Evolutionary conservation across 75 land plant species (phyloP).

Genomic region (Pinus tabuliformis): DNA sequence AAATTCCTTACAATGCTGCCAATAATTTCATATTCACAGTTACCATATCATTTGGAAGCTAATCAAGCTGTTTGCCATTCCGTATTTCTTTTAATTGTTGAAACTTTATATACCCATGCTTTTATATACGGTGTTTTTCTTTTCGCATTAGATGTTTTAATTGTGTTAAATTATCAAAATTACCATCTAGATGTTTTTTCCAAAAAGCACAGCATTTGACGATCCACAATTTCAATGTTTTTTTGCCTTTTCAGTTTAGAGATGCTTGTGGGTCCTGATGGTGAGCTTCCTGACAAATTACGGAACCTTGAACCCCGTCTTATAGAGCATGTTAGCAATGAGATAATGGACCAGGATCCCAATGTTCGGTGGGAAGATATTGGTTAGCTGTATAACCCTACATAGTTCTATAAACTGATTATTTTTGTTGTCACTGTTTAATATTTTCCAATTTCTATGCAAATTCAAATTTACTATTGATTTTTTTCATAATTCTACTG

Average conservation of each 20-base stretch:
- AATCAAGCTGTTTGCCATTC: not conserved
- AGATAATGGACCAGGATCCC: conserved; percentile 97
- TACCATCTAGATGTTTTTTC: not conserved
- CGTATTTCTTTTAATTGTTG: not conserved
- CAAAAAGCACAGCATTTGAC: no score
- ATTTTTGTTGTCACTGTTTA: not conserved
- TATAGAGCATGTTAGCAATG: conserved; percentile 96
- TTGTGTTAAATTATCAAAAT: not conserved
- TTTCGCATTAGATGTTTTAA: not conserved
- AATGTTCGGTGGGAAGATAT: conserved; percentile 99
- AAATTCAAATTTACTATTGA: not conserved
- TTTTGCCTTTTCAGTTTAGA: conserved; percentile 61
- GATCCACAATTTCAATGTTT: not conserved
- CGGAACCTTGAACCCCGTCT: conserved; percentile 94
- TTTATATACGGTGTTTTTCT: not conserved
- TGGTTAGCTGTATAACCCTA: conserved; percentile 40
- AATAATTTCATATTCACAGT: conserved; percentile 1
- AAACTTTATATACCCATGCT: not conserved
- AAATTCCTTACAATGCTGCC: not conserved
- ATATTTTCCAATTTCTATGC: not conserved
- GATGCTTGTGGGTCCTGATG: conserved; percentile 90
- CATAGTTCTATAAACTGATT: no score
- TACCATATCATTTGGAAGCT: not conserved
- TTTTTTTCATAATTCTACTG: conserved; percentile 6
- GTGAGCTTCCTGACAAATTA: conserved; percentile 94